Evolutionary conservation across 2,329 filamentous ascomycete species (phyloP).

Genomic region (Alternaria solani): DNA sequence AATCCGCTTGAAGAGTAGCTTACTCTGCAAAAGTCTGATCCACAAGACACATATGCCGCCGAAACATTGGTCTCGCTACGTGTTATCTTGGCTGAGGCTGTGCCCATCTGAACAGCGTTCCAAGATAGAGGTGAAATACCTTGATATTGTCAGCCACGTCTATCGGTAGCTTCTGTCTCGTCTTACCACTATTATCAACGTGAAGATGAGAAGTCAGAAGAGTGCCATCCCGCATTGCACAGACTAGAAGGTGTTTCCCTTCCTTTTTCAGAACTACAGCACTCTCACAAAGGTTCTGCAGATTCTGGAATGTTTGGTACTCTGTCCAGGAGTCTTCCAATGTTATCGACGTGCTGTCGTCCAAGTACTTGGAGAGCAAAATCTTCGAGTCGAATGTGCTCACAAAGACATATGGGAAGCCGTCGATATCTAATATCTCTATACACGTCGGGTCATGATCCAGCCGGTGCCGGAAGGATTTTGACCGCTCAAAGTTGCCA

Average conservation of each 20-base stretch:
- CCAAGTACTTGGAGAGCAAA: constrained; percentile 26
- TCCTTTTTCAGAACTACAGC: constrained; percentile 30
- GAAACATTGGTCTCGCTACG: constrained; percentile 33
- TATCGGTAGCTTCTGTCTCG: not conserved
- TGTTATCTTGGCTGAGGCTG: constrained; percentile 37
- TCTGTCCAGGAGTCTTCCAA: constrained; percentile 22
- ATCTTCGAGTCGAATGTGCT: constrained; percentile 40
- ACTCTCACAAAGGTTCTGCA: constrained; percentile 41
- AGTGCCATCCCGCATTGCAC: constrained; percentile 48
- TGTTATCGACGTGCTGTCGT: constrained; percentile 10
- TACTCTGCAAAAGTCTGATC: constrained; percentile 48
- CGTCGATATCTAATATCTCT: constrained; percentile 37
- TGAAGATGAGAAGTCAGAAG: constrained; percentile 29
- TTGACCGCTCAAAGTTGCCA: constrained; percentile 23
- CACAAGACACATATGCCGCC: constrained; percentile 50
- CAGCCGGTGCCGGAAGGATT: constrained; percentile 23
- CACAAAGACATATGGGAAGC: constrained; percentile 34
- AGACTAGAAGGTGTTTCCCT: constrained; percentile 35
- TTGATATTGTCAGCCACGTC: constrained; percentile 6
- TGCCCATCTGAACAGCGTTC: constrained; percentile 33
- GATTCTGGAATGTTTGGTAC: constrained; percentile 1
- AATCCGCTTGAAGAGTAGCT: constrained; percentile 21
- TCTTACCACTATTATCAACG: constrained; percentile 16
- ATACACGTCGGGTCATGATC: constrained; percentile 45
- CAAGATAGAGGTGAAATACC: constrained; percentile 13